Conservation (phyloP, 495 filamentous ascomycete species). For the Rhypophila decipiens region DNA sequence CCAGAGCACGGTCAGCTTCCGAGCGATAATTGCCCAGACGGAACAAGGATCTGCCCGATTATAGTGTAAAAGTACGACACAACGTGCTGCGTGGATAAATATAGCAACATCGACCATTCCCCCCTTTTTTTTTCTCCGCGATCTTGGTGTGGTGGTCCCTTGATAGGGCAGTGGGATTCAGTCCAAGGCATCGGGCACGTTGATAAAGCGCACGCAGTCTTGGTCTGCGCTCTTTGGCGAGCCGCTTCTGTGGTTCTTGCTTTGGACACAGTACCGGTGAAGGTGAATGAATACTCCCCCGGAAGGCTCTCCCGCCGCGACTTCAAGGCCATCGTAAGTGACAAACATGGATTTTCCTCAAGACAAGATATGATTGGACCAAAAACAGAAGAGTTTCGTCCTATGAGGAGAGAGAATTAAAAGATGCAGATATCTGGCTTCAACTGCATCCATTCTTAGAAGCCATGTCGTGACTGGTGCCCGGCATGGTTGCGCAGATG, state of each 20-base stretch:
- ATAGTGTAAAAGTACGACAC: too few relatives aligned
- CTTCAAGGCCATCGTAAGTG: too few relatives aligned
- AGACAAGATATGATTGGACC: not conserved
- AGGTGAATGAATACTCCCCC: too few relatives aligned
- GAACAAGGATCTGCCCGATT: slow-evolving; percentile 8
- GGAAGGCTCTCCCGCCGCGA: too few relatives aligned
- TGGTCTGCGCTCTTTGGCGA: too few relatives aligned
- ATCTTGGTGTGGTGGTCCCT: slow-evolving; percentile 6
- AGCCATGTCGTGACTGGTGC: not conserved
- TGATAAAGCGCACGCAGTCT: too few relatives aligned
- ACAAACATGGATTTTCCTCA: too few relatives aligned
- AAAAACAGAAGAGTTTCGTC: not conserved
- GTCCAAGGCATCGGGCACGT: too few relatives aligned
- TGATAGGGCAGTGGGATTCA: not conserved
- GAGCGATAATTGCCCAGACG: slow-evolving; percentile 9
- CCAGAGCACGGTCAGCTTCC: not conserved
- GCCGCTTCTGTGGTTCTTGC: too few relatives aligned
- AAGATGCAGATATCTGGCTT: not conserved
- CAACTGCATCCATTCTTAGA: not conserved
- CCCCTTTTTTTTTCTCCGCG: slow-evolving; percentile 1
- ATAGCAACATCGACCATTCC: slow-evolving; percentile 5
- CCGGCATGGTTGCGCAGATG: not conserved
- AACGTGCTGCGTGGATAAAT: too few relatives aligned
- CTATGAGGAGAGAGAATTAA: not conserved
- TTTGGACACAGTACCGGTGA: too few relatives aligned